phyloP scores from a whole-genome alignment of 768 basidiomycete species.

The Tephrocybe rancida region DNA sequence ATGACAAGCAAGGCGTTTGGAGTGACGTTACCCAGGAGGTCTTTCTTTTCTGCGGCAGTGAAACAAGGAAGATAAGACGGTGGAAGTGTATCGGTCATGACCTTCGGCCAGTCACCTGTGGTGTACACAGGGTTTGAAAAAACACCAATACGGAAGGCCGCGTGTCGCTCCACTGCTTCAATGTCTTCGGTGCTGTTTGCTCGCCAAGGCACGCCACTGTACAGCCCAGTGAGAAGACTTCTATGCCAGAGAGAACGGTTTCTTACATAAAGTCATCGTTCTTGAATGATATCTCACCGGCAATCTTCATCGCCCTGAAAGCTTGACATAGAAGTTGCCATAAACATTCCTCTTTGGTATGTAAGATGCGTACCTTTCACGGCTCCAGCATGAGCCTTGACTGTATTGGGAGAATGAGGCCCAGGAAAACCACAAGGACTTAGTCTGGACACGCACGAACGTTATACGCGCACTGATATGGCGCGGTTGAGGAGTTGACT shows the following conservation, averaged over 20 bases:
- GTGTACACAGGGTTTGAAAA: conserved; percentile 54
- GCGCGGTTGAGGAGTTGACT: conserved; percentile 44
- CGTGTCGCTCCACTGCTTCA: conserved; percentile 49
- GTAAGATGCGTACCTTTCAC: conserved; percentile 39
- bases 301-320: conserved; percentile 48
- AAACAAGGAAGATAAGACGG: conserved; percentile 49
- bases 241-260: neutral
- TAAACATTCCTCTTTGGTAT: neutral
- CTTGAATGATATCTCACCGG: conserved; percentile 57
- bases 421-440: neutral
- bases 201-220: conserved; percentile 49
- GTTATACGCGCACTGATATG: conserved; percentile 47
- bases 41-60: conserved; percentile 44
- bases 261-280: conserved; percentile 52
- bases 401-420: conserved; percentile 18
- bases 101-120: conserved; percentile 53
- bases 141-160: conserved; percentile 50
- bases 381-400: conserved; percentile 51
- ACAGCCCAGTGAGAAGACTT: neutral
- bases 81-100: conserved; percentile 50
- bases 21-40: conserved; percentile 35
- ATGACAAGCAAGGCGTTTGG: neutral
- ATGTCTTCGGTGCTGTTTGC: conserved; percentile 44
- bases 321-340: conserved; percentile 21
- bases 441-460: conserved; percentile 31